Evolutionary conservation across 306 rosid genomes (phyloP).

Genomic region (Lotus japonicus): DNA sequence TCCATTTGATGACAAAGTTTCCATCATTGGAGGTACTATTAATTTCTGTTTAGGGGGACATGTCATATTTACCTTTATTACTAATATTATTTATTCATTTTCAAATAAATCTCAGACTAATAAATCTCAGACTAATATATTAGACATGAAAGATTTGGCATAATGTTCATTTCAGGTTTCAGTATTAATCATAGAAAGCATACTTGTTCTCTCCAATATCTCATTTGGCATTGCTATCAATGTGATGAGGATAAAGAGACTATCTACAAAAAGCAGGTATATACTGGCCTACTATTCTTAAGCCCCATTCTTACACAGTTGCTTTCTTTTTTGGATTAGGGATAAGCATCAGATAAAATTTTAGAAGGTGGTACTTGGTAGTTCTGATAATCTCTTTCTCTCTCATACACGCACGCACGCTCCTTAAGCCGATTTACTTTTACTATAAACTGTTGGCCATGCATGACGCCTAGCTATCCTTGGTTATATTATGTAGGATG

Average conservation of each 20-base stretch:
- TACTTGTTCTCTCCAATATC: slow-evolving; percentile 45
- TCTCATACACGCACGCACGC: background rate
- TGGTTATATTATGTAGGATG: background rate
- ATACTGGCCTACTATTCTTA: slow-evolving; percentile 4
- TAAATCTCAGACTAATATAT: background rate
- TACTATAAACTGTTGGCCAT: background rate
- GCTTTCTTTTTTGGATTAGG: slow-evolving; percentile 11
- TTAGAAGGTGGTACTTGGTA: background rate
- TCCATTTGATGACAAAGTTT: slow-evolving; percentile 41
- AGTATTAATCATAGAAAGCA: slow-evolving; percentile 36
- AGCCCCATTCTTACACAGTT: background rate
- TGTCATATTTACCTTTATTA: background rate
- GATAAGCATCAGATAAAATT: slow-evolving; percentile 9
- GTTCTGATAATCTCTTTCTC: slow-evolving; percentile 1
- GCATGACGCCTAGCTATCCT: background rate
- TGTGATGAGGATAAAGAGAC: slow-evolving; percentile 50
- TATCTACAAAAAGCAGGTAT: slow-evolving; percentile 56
- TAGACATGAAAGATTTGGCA: slow-evolving; percentile 4
- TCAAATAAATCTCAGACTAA: background rate
- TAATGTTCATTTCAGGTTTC: slow-evolving; percentile 41
- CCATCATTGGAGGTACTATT: slow-evolving; percentile 48
- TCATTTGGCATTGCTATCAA: slow-evolving; percentile 59
- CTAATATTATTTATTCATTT: slow-evolving; percentile 4
- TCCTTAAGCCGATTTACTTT: slow-evolving; percentile 8
- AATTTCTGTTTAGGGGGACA: slow-evolving; percentile 2